Base-by-base conservation (phyloP, 257 asterid genomes). In the Paulownia fortunei region DNA sequence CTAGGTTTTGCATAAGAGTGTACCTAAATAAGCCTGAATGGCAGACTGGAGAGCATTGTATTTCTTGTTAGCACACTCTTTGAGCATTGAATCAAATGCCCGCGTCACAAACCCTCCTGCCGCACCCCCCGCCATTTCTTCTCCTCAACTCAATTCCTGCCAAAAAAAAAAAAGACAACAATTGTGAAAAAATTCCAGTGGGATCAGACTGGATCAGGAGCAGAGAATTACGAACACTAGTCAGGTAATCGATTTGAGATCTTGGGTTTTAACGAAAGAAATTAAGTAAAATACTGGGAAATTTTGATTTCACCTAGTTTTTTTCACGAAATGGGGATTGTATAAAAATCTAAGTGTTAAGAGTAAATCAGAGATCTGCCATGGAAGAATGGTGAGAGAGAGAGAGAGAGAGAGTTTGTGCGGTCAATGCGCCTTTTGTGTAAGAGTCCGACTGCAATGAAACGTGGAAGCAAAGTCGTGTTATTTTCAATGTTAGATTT, bases 81-180 rank as follows among this genome's bases (percentile, higher is more conserved):
- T 95, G 86, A 93, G 94, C 97, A 95, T 93, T 66, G 97, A 88
- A 82, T 95, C 98, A 71, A 93, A 93, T 68, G 99, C 99, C 81
- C 99, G 90, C 56, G 97, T 86, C 61, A 95, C 88, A 75, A 95
- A 95, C 44, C 99, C 98, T 42, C 99, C 99, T 8, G 99, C 99
- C 81, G 98, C 98, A 26, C 92, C 96, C 51, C 96, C 94, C 87
- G 94, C 92, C 93, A 91, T 91, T 69, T 78, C 73, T 74, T 72
- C 82, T 65, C 74, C 85, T 42, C 81, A 78, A 46, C 76, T 71
- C 83, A 81, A 75, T 81, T 81, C 65, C 78, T 65, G 64, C 59
- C 64, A 71, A 56, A 42, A 21, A 24, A 9, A 54, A 30, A 5
- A 36, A 23, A 26, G 19, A 21, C 11, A 23, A 34, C n/a, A 41